A percentile compares a stretch with the other conserved stretches of the same genome.
phyloP scores from a whole-genome alignment of 164 flowering plant species.

The Chimonanthus praecox region DNA sequence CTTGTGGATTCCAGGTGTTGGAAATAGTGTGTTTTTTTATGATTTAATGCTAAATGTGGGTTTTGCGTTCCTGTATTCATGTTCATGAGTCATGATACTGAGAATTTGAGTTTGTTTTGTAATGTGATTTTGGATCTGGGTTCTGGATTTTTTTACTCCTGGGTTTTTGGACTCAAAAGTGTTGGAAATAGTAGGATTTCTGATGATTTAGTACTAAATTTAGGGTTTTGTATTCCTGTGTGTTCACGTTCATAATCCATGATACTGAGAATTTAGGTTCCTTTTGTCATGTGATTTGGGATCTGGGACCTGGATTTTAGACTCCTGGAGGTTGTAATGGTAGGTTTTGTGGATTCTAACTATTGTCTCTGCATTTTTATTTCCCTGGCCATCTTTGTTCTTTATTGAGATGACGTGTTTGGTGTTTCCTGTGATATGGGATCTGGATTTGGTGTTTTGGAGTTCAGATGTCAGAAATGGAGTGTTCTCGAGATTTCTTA shows the following conservation, averaged over 20 bases:
- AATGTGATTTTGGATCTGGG: background rate
- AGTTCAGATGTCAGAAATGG: background rate
- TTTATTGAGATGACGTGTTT: too few relatives aligned
- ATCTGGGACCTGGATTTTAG: background rate
- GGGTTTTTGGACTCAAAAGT: background rate
- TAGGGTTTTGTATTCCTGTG: background rate
- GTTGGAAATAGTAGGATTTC: background rate
- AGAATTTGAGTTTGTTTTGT: constrained; percentile 4
- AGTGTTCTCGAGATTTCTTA: background rate
- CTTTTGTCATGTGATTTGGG: background rate
- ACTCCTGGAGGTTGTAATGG: background rate
- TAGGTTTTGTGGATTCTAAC: background rate
- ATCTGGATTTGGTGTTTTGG: background rate
- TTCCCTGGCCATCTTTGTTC: background rate
- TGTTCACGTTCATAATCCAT: too few relatives aligned
- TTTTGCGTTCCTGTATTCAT: background rate
- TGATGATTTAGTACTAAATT: background rate
- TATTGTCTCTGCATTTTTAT: background rate
- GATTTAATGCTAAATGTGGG: background rate
- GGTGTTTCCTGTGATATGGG: background rate
- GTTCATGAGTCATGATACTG: background rate
- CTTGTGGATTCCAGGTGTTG: constrained; percentile 1
- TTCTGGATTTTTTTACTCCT: background rate
- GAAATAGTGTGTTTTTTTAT: background rate
- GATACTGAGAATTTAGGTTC: background rate